Base-by-base conservation (phyloP, 2,329 filamentous ascomycete species). In the Fusarium chaquense region DNA sequence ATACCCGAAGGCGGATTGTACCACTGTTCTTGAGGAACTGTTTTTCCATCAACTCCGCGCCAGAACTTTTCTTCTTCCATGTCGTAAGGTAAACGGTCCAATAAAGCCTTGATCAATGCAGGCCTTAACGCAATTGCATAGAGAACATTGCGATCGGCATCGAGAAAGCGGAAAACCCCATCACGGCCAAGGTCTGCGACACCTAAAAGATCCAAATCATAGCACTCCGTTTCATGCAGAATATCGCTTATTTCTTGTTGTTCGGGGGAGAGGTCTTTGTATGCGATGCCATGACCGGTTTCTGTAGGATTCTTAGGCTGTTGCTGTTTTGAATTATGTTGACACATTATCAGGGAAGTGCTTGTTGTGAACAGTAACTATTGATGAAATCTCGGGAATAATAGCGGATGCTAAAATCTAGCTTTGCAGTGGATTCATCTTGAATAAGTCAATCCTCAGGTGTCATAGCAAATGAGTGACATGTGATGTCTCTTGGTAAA, bases 191-290 rank as follows among this genome's bases (percentile, higher is more conserved):
- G 59, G 16, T 62, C 33, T 8, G 40, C 54, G 0, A 51, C 20
- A 1, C 58, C 54, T 1, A 62, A 10, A 0, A 62, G 44, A 10
- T 36, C n/a, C 15, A 26, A 33, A 13, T 53, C 46, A 4, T 35
- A 20, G 18, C 57, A 22, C 30, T 46, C 57, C 40, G 52, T 54
- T 10, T 53, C 16, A 12, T 50, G 28, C 1, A 62, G 22, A 15
- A 62, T 62, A 8, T 54, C 57, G 40, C 40, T 62, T 20, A 62
- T 40, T 46, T 62, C 46, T 22, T 46, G 50, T 26, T 62, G 40
- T 0, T 62, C 46, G 0, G 40, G 28, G 0, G 59, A 36, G 10
- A 62, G 57, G 22, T 62, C 40, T 13, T 62, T 54, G 28, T 62
- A 62, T 2, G 33, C 16, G 10, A 62, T 38, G 4, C 54, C 36